Base-by-base conservation (phyloP, 495 filamentous ascomycete species). In the Monascus purpureus region DNA sequence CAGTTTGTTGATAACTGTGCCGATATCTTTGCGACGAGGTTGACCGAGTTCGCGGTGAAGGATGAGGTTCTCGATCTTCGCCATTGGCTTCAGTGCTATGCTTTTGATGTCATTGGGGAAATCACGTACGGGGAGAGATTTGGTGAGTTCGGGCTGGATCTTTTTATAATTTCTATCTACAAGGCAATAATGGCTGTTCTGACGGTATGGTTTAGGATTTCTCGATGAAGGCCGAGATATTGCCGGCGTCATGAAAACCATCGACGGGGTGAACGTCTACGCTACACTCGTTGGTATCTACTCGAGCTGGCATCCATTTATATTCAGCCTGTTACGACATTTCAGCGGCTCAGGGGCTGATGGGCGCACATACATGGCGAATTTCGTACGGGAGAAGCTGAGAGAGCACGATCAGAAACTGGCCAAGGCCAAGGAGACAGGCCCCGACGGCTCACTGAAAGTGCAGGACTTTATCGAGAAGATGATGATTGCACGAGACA, bases 111-210 rank as follows among this genome's bases (percentile, higher is more conserved):
- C 1, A 77, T 80, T 38, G 72, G 72, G 20, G 65, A 76, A 39
- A 74, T 81, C 40, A 76, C 72, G 2, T 80, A 74, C 40, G 65
- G 65, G 31, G 68, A 76, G 39, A 57, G 70, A 7, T 73, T 79
- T 43, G 57, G 56, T 56, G 32, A 29, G n/a, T n/a, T n/a, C n/a
- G n/a, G n/a, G n/a, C n/a, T n/a, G n/a, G n/a, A n/a, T n/a, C n/a
- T n/a, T n/a, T n/a, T n/a, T n/a, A n/a, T n/a, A n/a, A n/a, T n/a
- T n/a, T n/a, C n/a, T n/a, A n/a, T n/a, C n/a, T n/a, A n/a, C n/a
- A n/a, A n/a, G n/a, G n/a, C n/a, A n/a, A n/a, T n/a, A n/a, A n/a
- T n/a, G n/a, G n/a, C n/a, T n/a, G n/a, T n/a, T n/a, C n/a, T n/a
- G n/a, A n/a, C n/a, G n/a, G n/a, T n/a, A n/a, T n/a, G n/a, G n/a